Evolutionary conservation across 495 filamentous ascomycete species (phyloP), one percentile per base, ranked within the genome.

Genomic region (Hypoxylon lienhwacheense): DNA sequence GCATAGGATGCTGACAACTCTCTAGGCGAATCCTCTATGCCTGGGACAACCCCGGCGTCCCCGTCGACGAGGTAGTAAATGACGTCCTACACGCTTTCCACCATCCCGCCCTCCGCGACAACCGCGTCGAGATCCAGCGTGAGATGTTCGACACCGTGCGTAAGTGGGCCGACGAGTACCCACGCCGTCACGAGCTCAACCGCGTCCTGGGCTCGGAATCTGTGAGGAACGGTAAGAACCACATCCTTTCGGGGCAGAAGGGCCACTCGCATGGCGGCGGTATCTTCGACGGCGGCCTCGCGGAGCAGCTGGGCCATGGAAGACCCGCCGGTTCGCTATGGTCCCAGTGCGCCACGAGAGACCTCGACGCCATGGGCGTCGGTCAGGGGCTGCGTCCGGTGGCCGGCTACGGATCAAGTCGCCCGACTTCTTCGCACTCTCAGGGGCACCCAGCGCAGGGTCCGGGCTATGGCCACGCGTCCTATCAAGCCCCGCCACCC

Each of bases 111-210:
- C 70, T 89, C 33, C 81, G 90, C 7, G 79, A 91, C 44, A 82
- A 82, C 14, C 71, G 72, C 44, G 75, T 84, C 42, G 87, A 96
- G 62, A 82, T 91, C 33, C 92, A 97, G 59, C 73, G 81, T 5
- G 81, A 82, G 24, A 97, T 97, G 92, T 97, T 87, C 67, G 77
- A 84, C 39, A 85, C 83, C 1, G 90, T 97, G 8, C 71, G 87
- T 54, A 73, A 73, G 33, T 97, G 92, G 92, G 83, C 80, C 4
- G 75, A 86, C 11, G 77, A 81, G 29, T 76, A 83, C 41, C 72
- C 81, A 0, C 83, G 87, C 53, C 78, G 83, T 14, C 81, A 85
- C 43, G 67, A 77, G 0, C 78, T 97, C 7, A 82, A 93, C 64
- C 68, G 80, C 24, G 59, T 89, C 15, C 79, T 97, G 8, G 82